Evolutionary conservation across 2,329 filamentous ascomycete genomes (phyloP), one percentile per base, ranked within the genome.

Genomic region (Exophiala calicioides): DNA sequence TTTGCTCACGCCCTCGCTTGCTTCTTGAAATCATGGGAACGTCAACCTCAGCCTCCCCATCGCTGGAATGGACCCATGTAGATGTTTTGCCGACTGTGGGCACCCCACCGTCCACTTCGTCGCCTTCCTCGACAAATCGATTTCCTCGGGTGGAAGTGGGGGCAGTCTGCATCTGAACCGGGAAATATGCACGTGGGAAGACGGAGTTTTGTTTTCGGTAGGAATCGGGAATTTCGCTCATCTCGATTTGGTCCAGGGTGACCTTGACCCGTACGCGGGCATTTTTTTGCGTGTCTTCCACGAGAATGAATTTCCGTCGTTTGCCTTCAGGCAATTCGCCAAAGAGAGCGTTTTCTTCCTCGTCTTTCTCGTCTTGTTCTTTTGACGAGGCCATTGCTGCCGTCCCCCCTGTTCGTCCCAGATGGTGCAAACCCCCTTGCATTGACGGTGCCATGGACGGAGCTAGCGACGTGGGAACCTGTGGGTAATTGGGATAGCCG

Each of bases 291-390:
- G 82, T 84, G 66, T 97, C 91, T 57, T 96, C 90, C 20, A 97
- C 90, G 7, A 97, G 80, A 58, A 97, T 95, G 68, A 97, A 97
- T 69, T 96, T 97, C 64, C 91, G 86, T 62, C 89, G 88, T 72
- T 95, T 95, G 41, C 85, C 84, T 61, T 93, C 89, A 1, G 90
- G 90, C 41, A 95, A 79, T 57, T 93, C 86, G 37, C 89, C 88
- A 66, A 96, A 96, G 33, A 96, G 80, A 37, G 83, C 82, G 12
- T 82, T 79, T 41, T 84, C 75, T 52, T 77, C 73, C 49, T 78
- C 74, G 56, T 78, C 45, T 34, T 35, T 50, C 27, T 35, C 41
- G 13, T 56, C 49, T 33, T 54, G 44, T 16, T 58, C 50, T 19
- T 50, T 48, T 6, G 63, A 60, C 15, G n/a, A n/a, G n/a, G 57